Evolutionary conservation across 2,329 filamentous ascomycete genomes (phyloP), one percentile per base, ranked within the genome.

Genomic region (Penicillium sp.): DNA sequence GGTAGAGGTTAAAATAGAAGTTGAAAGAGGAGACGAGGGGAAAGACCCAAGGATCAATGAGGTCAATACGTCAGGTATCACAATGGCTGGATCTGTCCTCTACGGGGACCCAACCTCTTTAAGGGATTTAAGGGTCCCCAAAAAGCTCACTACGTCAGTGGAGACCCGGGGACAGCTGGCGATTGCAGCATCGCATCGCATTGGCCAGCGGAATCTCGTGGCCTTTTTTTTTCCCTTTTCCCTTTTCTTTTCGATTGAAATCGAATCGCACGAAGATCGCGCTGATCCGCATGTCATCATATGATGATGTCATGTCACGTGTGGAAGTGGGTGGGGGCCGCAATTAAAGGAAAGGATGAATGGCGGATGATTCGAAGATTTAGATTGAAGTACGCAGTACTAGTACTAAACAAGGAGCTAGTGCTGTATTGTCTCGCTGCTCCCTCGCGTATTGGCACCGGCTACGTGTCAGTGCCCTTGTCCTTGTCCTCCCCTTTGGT

Each of bases 231-330:
- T n/a, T 18, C 18, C 20, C 9, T 12, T 37, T 23, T 21, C n/a
- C n/a, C n/a, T n/a, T n/a, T n/a, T n/a, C n/a, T n/a, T n/a, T 40
- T 20, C 33, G 10, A 13, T 48, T n/a, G 40, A 44, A n/a, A 24
- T 52, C 30, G 33, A 29, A 46, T 42, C 43, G 39, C 34, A 36
- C 49, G 33, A 27, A 29, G 21, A 18, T 20, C 18, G 23, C 12
- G 24, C 20, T 17, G 17, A 32, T 17, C 34, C 13, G 9, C 13
- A 57, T 53, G 51, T 27, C 54, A 55, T 57, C 54, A 56, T 59
- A 39, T 58, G 60, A 39, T 58, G 60, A 62, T 52, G 58, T 62
- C 60, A 62, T 46, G 32, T 60, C 60, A 60, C 60, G 52, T 59
- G 55, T 9, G 17, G 3, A 15, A 27, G 15, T 32, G n/a, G 6